Evolutionary conservation across 2,329 filamentous ascomycete species (phyloP).

Genomic region (Setomelanomma holmii): DNA sequence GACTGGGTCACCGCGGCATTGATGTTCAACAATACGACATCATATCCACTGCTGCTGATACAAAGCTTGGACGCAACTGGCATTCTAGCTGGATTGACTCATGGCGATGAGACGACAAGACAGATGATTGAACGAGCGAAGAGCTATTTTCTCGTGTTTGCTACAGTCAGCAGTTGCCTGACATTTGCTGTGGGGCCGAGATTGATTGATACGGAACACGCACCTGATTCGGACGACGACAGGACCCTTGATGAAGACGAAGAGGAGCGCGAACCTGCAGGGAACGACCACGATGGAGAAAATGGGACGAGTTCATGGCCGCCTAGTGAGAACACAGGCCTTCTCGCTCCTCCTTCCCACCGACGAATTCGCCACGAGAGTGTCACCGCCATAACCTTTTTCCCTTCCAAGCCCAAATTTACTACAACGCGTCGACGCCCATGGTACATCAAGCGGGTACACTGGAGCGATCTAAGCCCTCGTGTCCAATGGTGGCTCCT

Average conservation of each 20-base stretch:
- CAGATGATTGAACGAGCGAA: slow-evolving; percentile 65
- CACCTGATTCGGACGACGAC: slow-evolving; percentile 31
- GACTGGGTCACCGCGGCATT: slow-evolving; percentile 62
- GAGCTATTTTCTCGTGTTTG: slow-evolving; percentile 70
- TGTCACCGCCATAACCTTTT: slow-evolving; percentile 36
- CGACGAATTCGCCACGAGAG: slow-evolving; percentile 19
- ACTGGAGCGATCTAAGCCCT: slow-evolving; percentile 32
- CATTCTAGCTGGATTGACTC: slow-evolving; percentile 58
- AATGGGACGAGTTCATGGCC: slow-evolving; percentile 1
- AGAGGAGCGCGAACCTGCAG: background rate
- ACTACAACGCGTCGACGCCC: slow-evolving; percentile 30
- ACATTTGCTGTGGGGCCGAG: slow-evolving; percentile 69
- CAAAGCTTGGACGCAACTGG: slow-evolving; percentile 63
- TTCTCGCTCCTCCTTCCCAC: slow-evolving; percentile 7
- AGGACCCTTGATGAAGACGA: slow-evolving; percentile 12
- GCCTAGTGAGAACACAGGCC: slow-evolving; percentile 23
- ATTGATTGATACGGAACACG: slow-evolving; percentile 58
- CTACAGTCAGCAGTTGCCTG: slow-evolving; percentile 66
- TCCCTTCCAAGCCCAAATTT: slow-evolving; percentile 37
- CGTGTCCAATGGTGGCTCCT: slow-evolving; percentile 38
- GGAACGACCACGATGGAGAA: slow-evolving; percentile 12
- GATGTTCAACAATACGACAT: slow-evolving; percentile 64
- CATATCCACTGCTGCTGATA: slow-evolving; percentile 58
- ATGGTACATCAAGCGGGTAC: slow-evolving; percentile 27
- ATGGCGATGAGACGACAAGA: slow-evolving; percentile 50